These are phyloP conservation scores for Xanthoparmelia taractica DNA, from an alignment of 495 filamentous ascomycete species.

Conservation along the genomic window DNA sequence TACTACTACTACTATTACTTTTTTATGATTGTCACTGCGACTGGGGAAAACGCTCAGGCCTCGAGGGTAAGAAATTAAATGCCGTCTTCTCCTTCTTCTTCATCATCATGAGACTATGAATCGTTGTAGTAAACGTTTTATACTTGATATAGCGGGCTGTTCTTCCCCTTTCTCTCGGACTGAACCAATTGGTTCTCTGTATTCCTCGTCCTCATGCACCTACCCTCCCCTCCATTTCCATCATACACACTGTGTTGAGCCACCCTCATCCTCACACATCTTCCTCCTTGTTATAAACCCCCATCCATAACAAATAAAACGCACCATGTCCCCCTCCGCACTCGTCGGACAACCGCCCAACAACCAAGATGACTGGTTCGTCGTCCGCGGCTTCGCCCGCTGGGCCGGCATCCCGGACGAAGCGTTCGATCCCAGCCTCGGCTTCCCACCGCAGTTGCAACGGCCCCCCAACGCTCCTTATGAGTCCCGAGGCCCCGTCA, in stretches of 20 bases:
- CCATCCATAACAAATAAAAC: not conserved
- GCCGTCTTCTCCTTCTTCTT: too few relatives aligned
- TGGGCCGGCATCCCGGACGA: not conserved
- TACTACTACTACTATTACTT: too few relatives aligned
- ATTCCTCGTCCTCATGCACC: not conserved
- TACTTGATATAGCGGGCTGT: not conserved
- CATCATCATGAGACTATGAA: too few relatives aligned
- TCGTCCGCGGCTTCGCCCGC: constrained; percentile 10
- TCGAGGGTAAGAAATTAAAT: too few relatives aligned
- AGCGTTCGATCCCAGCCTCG: constrained; percentile 7
- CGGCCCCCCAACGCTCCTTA: constrained; percentile 7
- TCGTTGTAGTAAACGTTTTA: too few relatives aligned
- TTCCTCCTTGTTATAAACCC: not conserved
- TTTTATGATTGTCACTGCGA: too few relatives aligned
- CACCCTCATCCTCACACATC: not conserved
- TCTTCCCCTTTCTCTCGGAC: not conserved
- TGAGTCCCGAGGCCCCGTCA: not conserved
- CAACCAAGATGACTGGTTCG: constrained; percentile 18
- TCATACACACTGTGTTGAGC: not conserved
- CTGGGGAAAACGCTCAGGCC: too few relatives aligned
- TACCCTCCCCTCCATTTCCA: not conserved
- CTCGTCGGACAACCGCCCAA: constrained; percentile 19
- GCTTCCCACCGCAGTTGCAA: constrained; percentile 4
- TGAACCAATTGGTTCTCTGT: not conserved
- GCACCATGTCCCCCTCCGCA: constrained; percentile 14